Base-by-base conservation (phyloP, 805 yeast genomes). In the Candida multigemmis region DNA sequence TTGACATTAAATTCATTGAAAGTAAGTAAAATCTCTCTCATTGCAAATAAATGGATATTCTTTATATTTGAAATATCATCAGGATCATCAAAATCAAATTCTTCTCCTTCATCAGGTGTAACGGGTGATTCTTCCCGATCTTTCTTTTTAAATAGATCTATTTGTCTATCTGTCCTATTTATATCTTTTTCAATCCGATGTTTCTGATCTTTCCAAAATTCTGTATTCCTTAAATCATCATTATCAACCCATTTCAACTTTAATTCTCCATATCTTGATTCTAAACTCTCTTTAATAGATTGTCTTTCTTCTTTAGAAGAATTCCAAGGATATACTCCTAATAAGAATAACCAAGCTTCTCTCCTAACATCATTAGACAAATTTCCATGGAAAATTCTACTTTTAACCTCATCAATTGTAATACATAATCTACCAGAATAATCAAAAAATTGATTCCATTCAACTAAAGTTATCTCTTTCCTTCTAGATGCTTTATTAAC, bases 171-270 rank as follows among this genome's bases (percentile, higher is more conserved):
- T 6, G 95, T 89, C 38, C 98, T 67, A 38, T 78, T 83, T 12
- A 91, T 81, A 54, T 91, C 98, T 50, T 91, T 91, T 41, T 87
- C 94, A 37, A 91, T 89, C 33, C 97, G 68, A 32, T 74, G 73
- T 35, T 79, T 75, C 50, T 91, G 97, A 53, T 91, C 97, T 37
- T 71, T 70, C 89, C 94, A 89, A 46, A 74, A 84, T 19, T 71
- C 79, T 6, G 62, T 53, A 11, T 50, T 40, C 33, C 76, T 62
- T 25, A 62, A 56, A 7, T 65, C 76, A 12, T 66, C 59, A 34
- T 77, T 70, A 15, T 42, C 43, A 5, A 67, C 60, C 95, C 95
- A 85, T 60, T 77, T 69, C 20, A 66, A 53, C 42, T 84, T 79
- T 41, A 78, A 73, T 28, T 69, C 70, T 19, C 68, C 68, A 45